These are phyloP conservation scores for Rhodamnia argentea DNA, from an alignment of 345 rosid genomes.

Conservation along the genomic window DNA sequence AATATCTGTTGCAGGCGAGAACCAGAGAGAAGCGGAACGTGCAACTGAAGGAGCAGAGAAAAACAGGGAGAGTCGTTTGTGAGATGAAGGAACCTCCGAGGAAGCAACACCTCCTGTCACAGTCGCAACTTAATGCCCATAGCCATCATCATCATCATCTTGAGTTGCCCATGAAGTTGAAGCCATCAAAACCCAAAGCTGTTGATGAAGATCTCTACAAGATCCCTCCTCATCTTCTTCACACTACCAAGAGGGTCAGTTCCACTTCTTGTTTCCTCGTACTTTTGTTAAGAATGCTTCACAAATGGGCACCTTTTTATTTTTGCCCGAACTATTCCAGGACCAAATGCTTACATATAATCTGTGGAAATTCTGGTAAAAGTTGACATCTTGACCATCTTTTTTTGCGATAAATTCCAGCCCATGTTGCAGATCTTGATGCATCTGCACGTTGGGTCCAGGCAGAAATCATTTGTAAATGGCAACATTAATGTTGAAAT, in stretches of 20 bases:
- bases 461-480: not conserved
- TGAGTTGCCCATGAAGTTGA: conserved; percentile 1
- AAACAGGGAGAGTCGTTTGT: not conserved
- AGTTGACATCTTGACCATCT: not conserved
- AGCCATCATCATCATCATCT: not conserved
- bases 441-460: not conserved
- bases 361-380: not conserved
- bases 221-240: conserved; percentile 73
- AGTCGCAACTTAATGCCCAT: not conserved
- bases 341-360: no score
- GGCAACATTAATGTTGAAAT: not conserved
- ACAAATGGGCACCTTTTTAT: not conserved
- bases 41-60: not conserved
- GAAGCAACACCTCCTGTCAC: conserved; percentile 6
- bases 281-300: not conserved
- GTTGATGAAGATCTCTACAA: conserved; percentile 92
- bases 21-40: not conserved
- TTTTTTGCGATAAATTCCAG: not conserved
- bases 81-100: not conserved
- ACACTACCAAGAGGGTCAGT: conserved; percentile 47
- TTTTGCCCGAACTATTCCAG: no score
- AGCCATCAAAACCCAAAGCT: conserved; percentile 33
- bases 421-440: not conserved
- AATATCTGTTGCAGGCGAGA: not conserved
- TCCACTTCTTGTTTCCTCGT: not conserved